Conservation (phyloP, 257 asterid genomes). For the Penstemon davidsonii region DNA sequence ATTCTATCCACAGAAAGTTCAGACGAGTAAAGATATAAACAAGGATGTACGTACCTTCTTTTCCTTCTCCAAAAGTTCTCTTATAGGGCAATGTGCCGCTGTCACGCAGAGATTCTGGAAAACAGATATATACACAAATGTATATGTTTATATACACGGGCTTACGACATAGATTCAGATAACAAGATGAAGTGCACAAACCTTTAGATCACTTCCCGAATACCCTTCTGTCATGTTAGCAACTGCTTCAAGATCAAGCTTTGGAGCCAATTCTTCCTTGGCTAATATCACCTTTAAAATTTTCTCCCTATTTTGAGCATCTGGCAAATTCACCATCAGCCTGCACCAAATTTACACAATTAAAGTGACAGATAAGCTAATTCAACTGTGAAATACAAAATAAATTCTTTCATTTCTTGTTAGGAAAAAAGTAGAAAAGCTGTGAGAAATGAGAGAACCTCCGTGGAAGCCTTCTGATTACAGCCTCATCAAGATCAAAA, state of each 20-base stretch:
- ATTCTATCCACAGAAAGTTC: not conserved
- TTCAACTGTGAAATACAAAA: not conserved
- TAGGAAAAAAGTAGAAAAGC: not conserved
- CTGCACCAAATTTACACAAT: conserved; percentile 31
- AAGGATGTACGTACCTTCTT: conserved; percentile 54
- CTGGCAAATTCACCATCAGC: conserved; percentile 55
- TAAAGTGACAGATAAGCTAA: not conserved
- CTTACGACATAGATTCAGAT: not conserved
- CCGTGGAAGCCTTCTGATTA: conserved; percentile 57
- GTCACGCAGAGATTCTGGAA: conserved; percentile 78
- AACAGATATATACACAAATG: not conserved
- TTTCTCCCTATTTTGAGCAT: conserved; percentile 44
- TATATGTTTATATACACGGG: no score
- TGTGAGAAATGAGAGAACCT: conserved; percentile 32
- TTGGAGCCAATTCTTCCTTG: conserved; percentile 44
- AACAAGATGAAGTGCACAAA: conserved; percentile 17
- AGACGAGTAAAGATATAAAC: not conserved
- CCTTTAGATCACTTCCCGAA: conserved; percentile 65
- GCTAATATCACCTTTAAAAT: conserved; percentile 47
- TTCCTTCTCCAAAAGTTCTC: conserved; percentile 83
- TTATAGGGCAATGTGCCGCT: conserved; percentile 83
- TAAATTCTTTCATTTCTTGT: not conserved
- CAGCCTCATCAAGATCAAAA: conserved; percentile 61
- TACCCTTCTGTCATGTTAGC: conserved; percentile 57
- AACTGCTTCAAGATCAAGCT: conserved; percentile 41